phyloP scores from a whole-genome alignment of 2,329 filamentous ascomycete genomes.

The Colletotrichum sp. region DNA sequence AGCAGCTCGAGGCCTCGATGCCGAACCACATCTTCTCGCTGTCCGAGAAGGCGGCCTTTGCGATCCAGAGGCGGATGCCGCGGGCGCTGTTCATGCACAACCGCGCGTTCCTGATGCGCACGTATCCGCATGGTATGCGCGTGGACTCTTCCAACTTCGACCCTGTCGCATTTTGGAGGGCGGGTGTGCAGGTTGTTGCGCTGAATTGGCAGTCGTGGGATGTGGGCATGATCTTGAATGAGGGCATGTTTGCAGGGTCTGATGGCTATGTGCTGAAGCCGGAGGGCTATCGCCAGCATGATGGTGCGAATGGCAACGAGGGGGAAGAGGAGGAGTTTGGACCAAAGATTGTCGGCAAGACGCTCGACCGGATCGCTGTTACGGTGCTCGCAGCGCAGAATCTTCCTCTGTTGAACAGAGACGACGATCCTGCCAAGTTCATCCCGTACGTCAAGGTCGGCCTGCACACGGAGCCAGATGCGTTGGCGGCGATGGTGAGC shows the following conservation, averaged over 20 bases:
- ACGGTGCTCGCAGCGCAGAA: constrained; percentile 79
- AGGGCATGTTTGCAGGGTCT: constrained; percentile 86
- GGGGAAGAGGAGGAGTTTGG: constrained; percentile 31
- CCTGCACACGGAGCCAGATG: constrained; percentile 76
- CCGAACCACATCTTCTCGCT: constrained; percentile 74
- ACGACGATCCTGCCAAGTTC: constrained; percentile 61
- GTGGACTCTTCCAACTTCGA: constrained; percentile 88
- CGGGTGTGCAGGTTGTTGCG: constrained; percentile 88
- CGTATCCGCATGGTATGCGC: constrained; percentile 83
- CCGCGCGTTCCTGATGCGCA: constrained; percentile 80
- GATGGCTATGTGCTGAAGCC: constrained; percentile 88
- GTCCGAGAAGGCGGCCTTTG: constrained; percentile 68
- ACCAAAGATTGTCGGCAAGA: constrained; percentile 53
- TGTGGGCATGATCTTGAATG: constrained; percentile 94
- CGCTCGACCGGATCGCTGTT: constrained; percentile 69
- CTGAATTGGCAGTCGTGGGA: constrained; percentile 94
- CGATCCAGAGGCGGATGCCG: constrained; percentile 56
- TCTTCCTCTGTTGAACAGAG: constrained; percentile 67
- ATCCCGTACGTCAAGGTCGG: constrained; percentile 85
- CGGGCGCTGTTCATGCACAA: constrained; percentile 79
- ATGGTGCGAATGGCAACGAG: not conserved
- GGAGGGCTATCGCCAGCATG: constrained; percentile 39
- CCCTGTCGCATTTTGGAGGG: constrained; percentile 83
- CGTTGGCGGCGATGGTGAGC: constrained; percentile 34
- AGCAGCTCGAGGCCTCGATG: constrained; percentile 72